A percentile compares a stretch with the other conserved stretches of the same genome.
phyloP scores from a whole-genome alignment of 2,329 filamentous ascomycete species.

The Trichoderma arundinaceum region DNA sequence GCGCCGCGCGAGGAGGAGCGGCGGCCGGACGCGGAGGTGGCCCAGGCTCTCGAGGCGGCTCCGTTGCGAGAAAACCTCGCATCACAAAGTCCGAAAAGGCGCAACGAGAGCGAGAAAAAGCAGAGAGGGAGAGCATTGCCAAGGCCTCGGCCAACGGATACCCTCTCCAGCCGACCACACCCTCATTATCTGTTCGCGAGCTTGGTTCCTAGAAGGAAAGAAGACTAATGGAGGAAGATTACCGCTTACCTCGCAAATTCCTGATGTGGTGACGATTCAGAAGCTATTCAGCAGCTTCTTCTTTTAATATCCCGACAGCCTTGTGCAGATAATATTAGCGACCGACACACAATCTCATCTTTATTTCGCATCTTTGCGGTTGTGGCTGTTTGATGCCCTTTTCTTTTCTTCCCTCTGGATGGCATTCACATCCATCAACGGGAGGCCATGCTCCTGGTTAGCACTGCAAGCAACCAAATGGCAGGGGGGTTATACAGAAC shows the following conservation, averaged over 20 bases:
- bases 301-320: background rate
- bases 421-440: background rate
- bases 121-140: slow-evolving; percentile 66
- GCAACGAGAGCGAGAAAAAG: slow-evolving; percentile 80
- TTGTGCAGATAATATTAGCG: slow-evolving; percentile 14
- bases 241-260: background rate
- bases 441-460: background rate
- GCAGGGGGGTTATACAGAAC: background rate
- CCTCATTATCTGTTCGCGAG: slow-evolving; percentile 47
- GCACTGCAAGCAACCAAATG: background rate
- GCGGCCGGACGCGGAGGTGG: slow-evolving; percentile 56
- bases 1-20: slow-evolving; percentile 61
- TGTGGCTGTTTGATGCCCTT: slow-evolving; percentile 1
- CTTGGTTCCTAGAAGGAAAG: slow-evolving; percentile 41
- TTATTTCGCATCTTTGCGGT: slow-evolving; percentile 2
- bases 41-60: slow-evolving; percentile 76
- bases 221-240: background rate
- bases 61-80: slow-evolving; percentile 78
- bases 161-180: slow-evolving; percentile 47
- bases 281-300: slow-evolving; percentile 21
- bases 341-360: slow-evolving; percentile 12
- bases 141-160: slow-evolving; percentile 48
- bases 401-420: background rate
- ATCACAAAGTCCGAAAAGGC: slow-evolving; percentile 86
- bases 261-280: background rate